These are phyloP conservation scores for Aspergillus ellipticus DNA, from an alignment of 495 filamentous ascomycete genomes.

Conservation along the genomic window DNA sequence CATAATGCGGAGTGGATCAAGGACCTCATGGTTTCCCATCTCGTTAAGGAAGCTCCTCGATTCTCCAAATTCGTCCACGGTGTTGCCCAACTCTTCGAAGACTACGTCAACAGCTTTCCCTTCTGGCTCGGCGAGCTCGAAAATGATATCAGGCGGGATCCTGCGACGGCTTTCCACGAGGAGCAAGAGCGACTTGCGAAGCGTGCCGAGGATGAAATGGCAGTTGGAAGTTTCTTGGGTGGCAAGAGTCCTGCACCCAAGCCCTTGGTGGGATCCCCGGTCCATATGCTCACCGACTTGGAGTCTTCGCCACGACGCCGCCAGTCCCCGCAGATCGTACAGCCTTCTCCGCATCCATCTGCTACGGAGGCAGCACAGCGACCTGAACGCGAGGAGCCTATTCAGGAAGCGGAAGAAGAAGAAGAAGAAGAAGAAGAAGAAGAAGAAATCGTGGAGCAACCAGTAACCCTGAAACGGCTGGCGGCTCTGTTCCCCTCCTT, in stretches of 20 bases:
- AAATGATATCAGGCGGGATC: constrained; percentile 88
- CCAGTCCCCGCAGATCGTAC: constrained; percentile 21
- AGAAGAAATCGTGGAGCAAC: constrained; percentile 16
- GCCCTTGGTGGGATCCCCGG: constrained; percentile 55
- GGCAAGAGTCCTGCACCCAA: constrained; percentile 45
- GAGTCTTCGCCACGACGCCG: constrained; percentile 21
- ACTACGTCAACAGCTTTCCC: constrained; percentile 90
- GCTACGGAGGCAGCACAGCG: constrained; percentile 8
- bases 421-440: constrained; percentile 18
- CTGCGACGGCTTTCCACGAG: constrained; percentile 83
- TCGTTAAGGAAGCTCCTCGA: constrained; percentile 81
- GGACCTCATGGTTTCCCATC: constrained; percentile 86
- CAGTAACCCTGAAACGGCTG: constrained; percentile 39
- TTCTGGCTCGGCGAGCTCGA: constrained; percentile 93
- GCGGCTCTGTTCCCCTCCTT: constrained; percentile 67
- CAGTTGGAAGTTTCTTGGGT: constrained; percentile 79
- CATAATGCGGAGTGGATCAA: constrained; percentile 82
- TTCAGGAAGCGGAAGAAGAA: constrained; percentile 14
- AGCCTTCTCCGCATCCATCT: constrained; percentile 22
- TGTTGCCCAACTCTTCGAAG: constrained; percentile 85
- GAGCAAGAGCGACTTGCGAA: constrained; percentile 79
- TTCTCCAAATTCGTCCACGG: constrained; percentile 98
- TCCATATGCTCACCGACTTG: constrained; percentile 26
- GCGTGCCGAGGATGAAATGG: constrained; percentile 79
- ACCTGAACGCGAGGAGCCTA: not conserved